Percentiles rank a stretch among this genome's conserved stretches.
Evolutionary conservation across 352 stramenopile species (phyloP).

Genomic region (Globisporangium middletonii): DNA sequence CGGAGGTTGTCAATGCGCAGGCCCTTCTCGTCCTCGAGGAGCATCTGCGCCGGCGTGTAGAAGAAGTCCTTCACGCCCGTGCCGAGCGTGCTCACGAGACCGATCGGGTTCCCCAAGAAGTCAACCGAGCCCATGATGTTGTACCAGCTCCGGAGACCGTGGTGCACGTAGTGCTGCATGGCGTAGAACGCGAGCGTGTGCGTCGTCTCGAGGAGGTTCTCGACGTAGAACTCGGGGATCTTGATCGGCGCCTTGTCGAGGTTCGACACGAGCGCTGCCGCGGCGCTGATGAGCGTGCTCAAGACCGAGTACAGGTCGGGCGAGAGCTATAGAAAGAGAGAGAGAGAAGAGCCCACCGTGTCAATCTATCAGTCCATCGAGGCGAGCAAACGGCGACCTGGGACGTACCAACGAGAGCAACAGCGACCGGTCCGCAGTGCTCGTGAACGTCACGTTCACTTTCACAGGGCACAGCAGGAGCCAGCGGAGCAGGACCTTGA

Average conservation of each 20-base stretch:
- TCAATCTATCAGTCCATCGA: slow-evolving; percentile 1
- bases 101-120: slow-evolving; percentile 88
- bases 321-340: slow-evolving; percentile 32
- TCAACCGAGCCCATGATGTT: slow-evolving; percentile 88
- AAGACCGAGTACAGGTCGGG: slow-evolving; percentile 76
- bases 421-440: slow-evolving; percentile 77
- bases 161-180: slow-evolving; percentile 84
- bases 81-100: slow-evolving; percentile 84
- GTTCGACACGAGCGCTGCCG: slow-evolving; percentile 76
- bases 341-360: slow-evolving; percentile 4
- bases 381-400: too few relatives aligned
- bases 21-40: slow-evolving; percentile 87
- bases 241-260: slow-evolving; percentile 84
- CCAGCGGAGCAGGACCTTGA: slow-evolving; percentile 74
- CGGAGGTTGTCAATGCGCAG: slow-evolving; percentile 79
- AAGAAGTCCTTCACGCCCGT: slow-evolving; percentile 93
- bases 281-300: slow-evolving; percentile 76
- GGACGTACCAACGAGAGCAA: slow-evolving; percentile 58
- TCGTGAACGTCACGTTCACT: slow-evolving; percentile 85
- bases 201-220: slow-evolving; percentile 84
- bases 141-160: slow-evolving; percentile 81
- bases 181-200: slow-evolving; percentile 81
- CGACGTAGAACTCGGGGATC: slow-evolving; percentile 87
- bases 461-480: slow-evolving; percentile 81
- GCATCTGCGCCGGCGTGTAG: slow-evolving; percentile 91